Percentiles rank a stretch among this genome's conserved stretches.
Conservation (phyloP, 306 rosid genomes). For the Calophaca sinica region DNA sequence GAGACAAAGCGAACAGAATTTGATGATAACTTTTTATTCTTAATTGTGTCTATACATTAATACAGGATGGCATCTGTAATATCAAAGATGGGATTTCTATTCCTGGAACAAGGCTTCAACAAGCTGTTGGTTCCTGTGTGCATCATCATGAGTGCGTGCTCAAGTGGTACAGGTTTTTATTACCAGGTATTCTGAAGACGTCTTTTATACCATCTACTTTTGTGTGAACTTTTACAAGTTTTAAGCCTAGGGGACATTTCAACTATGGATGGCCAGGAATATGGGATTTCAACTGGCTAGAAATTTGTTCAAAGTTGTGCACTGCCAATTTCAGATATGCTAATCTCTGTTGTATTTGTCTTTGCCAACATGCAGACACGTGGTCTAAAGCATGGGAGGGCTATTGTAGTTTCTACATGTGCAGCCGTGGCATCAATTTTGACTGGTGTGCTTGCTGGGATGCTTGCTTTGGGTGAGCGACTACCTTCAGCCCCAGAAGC, state of each 20-base stretch:
- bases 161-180: slow-evolving; percentile 84
- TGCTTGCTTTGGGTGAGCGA: slow-evolving; percentile 91
- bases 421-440: slow-evolving; percentile 94
- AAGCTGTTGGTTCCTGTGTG: slow-evolving; percentile 79
- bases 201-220: slow-evolving; percentile 15
- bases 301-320: slow-evolving; percentile 23
- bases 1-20: not conserved
- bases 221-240: slow-evolving; percentile 20
- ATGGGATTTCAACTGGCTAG: slow-evolving; percentile 31
- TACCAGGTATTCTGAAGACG: slow-evolving; percentile 68
- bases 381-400: slow-evolving; percentile 93
- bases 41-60: slow-evolving; percentile 26
- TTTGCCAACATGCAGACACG: slow-evolving; percentile 66
- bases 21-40: slow-evolving; percentile 2
- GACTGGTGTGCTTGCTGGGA: slow-evolving; percentile 92
- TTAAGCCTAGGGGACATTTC: slow-evolving; percentile 29
- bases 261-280: slow-evolving; percentile 7
- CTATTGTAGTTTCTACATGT: slow-evolving; percentile 86
- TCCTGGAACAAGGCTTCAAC: slow-evolving; percentile 89
- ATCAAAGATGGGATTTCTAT: slow-evolving; percentile 91
- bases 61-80: slow-evolving; percentile 94
- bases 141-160: slow-evolving; percentile 68
- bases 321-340: slow-evolving; percentile 10
- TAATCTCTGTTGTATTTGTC: slow-evolving; percentile 18
- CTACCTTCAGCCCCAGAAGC: slow-evolving; percentile 85